Evolutionary conservation across 148 eudicot species (phyloP), one percentile per base, ranked within the genome.

Genomic region (Nyssa sinensis): DNA sequence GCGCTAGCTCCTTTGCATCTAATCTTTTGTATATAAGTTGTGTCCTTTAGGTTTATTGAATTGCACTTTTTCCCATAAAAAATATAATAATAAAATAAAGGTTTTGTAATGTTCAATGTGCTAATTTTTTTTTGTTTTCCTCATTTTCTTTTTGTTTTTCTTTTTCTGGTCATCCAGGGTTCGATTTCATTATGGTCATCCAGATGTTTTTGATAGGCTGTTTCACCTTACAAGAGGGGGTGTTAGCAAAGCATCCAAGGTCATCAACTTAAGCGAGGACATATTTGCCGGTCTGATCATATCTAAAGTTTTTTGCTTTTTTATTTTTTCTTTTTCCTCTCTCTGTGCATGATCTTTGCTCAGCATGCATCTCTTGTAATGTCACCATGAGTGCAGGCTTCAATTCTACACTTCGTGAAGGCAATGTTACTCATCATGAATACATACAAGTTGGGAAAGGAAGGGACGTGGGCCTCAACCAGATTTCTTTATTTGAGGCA

Each of bases 381-480:
- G 19, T 33, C 27, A 55, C 69, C 47, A 67, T 58, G 30, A 70
- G 21, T 78, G 73, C 77, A 95, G 99, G 99, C 31, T 95, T 90
- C 77, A 95, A 95, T 87, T 95, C 99, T 69, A 95, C 97, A 53
- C 97, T 95, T 60, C 99, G 99, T 78, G 97, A 92, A 79, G 99
- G 99, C 77, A 95, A 92, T 82, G 97, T 95, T 8, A 95, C 99
- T 41, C 99, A 95, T 85, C 99, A 95, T 73, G 99, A 95, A 77
- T 95, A 95, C 77, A 95, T 92, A 71, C 99, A 95, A 90, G 99
- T 95, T 69, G 99, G 99, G 65, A 95, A 95, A 78, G 99, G 99
- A 69, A 89, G 99, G 81, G 99, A 95, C 77, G 97, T 95, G 79
- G 99, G 99, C 29, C 96, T 95, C 58, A 95, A 92, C 78, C 99